Evolutionary conservation across 2,329 filamentous ascomycete genomes (phyloP).

Genomic region (Monascus ruber): DNA sequence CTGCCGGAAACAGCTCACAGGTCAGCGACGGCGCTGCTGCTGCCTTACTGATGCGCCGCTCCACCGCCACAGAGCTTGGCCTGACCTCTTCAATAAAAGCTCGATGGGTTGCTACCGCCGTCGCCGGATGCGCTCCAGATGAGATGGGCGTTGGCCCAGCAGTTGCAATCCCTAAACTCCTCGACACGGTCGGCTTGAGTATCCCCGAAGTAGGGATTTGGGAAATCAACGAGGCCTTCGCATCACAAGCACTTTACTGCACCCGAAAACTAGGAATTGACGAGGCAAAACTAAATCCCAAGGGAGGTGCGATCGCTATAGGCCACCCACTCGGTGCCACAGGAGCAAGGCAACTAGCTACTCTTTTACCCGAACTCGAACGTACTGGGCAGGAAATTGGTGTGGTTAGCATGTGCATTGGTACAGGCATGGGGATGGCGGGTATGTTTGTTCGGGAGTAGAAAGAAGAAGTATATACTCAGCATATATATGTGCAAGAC

Average conservation of each 20-base stretch:
- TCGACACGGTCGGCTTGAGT: conserved; percentile 55
- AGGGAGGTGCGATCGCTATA: conserved; percentile 87
- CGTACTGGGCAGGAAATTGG: conserved; percentile 61
- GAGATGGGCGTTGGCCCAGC: conserved; percentile 93
- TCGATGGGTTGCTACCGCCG: conserved; percentile 66
- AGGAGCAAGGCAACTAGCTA: conserved; percentile 68
- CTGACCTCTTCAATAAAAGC: conserved; percentile 60
- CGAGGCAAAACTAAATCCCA: conserved; percentile 68
- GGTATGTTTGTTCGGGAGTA: conserved; percentile 56
- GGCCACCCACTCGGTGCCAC: conserved; percentile 88
- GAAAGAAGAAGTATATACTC: conserved; percentile 4
- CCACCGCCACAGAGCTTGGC: conserved; percentile 62
- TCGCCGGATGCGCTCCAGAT: conserved; percentile 70
- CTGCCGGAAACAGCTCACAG: conserved; percentile 76
- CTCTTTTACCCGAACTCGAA: conserved; percentile 58
- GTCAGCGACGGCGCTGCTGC: conserved; percentile 83
- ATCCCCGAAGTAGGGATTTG: conserved; percentile 66
- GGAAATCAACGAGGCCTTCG: conserved; percentile 85
- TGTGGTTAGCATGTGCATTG: conserved; percentile 84
- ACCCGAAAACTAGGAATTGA: conserved; percentile 51
- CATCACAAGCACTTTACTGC: conserved; percentile 56
- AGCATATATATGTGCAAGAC: conserved; percentile 8
- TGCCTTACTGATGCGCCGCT: conserved; percentile 72
- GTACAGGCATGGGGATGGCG: conserved; percentile 70
- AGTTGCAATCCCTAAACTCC: conserved; percentile 69